These are phyloP conservation scores for Acarospora socialis DNA, from an alignment of 2,329 filamentous ascomycete species.

Conservation along the genomic window DNA sequence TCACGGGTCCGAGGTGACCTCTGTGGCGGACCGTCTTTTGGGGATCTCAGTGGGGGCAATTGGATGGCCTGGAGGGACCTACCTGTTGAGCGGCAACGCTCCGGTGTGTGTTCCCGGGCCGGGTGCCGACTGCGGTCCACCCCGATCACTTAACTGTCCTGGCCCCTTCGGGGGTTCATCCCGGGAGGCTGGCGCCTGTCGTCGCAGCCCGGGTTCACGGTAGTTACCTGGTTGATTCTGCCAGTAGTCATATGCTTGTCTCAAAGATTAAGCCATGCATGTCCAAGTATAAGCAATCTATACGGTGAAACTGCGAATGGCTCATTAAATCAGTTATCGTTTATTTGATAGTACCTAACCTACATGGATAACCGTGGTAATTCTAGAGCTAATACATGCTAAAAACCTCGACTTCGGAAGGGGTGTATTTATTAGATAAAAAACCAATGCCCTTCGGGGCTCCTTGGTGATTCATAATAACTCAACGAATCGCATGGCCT, in stretches of 20 bases:
- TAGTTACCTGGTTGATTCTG: conserved; percentile 29
- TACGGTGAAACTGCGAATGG: conserved; percentile 32
- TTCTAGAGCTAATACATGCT: conserved; percentile 34
- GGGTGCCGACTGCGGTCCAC: no score
- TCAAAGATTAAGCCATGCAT: conserved; percentile 34
- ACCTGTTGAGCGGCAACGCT: no score
- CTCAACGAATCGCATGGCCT: conserved; percentile 27
- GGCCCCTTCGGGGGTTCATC: no score
- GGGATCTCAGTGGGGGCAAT: conserved; percentile 16
- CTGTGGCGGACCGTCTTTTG: conserved; percentile 13
- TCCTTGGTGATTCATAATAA: conserved; percentile 25
- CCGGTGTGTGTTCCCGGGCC: no score
- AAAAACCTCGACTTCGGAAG: conserved; percentile 28
- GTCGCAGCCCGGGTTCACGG: conserved; percentile 10
- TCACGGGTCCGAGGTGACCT: conserved; percentile 2
- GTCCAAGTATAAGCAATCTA: conserved; percentile 31
- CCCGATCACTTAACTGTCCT: no score
- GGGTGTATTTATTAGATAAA: conserved; percentile 35
- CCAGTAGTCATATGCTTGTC: conserved; percentile 33
- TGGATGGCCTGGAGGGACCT: conserved; percentile 14
- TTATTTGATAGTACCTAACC: conserved; percentile 33
- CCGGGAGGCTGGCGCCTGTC: no score
- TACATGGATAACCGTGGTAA: conserved; percentile 32
- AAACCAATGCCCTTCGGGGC: conserved; percentile 27
- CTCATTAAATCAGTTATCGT: conserved; percentile 34